phyloP scores from a whole-genome alignment of 2,329 filamentous ascomycete species.

The Graphilbum fragrans region DNA sequence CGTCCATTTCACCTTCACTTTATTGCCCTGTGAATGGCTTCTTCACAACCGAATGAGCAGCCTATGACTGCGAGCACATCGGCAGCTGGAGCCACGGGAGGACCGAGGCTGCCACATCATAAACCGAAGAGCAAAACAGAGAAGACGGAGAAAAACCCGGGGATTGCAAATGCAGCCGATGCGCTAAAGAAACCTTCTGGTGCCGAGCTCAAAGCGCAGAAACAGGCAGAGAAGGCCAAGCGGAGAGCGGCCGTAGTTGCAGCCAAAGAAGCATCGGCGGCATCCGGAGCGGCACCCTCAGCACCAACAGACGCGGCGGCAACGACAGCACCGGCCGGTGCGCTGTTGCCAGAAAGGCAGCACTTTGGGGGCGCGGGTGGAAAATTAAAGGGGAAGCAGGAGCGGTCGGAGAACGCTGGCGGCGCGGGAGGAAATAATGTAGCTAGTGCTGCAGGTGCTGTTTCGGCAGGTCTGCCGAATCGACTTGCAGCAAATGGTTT shows the following conservation, averaged over 20 bases:
- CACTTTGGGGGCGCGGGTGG: conserved; percentile 13
- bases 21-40: too few species aligned
- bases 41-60: too few species aligned
- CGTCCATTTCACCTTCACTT: too few species aligned
- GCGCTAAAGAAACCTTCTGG: conserved; percentile 46
- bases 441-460: conserved; percentile 10
- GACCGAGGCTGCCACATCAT: too few species aligned
- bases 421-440: conserved; percentile 14
- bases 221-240: conserved; percentile 85
- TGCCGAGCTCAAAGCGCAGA: conserved; percentile 77
- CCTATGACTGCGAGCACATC: too few species aligned
- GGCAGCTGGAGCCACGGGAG: too few species aligned
- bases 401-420: conserved; percentile 16
- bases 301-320: not conserved
- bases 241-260: conserved; percentile 62
- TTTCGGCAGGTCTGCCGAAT: conserved; percentile 16
- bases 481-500: conserved; percentile 30
- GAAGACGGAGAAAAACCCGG: not conserved
- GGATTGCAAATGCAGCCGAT: conserved; percentile 1
- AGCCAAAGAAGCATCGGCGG: conserved; percentile 27
- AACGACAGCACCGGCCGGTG: conserved; percentile 33
- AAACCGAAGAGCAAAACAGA: not conserved
- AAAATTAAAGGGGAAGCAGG: conserved; percentile 4
- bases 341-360: conserved; percentile 38
- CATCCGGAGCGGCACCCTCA: conserved; percentile 14